phyloP scores from a whole-genome alignment of 2,329 filamentous ascomycete genomes.

The Colletotrichum camelliae region DNA sequence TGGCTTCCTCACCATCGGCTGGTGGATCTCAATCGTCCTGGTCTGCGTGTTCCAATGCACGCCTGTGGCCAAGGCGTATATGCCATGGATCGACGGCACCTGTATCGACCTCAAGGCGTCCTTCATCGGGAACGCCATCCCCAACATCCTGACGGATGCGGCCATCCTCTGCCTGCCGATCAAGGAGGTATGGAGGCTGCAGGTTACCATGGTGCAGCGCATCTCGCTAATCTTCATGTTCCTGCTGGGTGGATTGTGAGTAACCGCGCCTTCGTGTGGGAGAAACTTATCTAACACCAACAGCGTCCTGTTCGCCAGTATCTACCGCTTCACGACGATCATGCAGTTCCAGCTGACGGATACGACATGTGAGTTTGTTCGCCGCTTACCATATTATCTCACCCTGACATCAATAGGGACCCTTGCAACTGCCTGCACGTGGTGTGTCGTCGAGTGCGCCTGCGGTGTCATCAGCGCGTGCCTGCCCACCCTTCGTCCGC shows the following conservation, averaged over 20 bases:
- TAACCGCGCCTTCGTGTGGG: not conserved
- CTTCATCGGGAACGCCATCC: conserved; percentile 49
- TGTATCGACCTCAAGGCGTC: conserved; percentile 44
- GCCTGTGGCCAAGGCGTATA: conserved; percentile 41
- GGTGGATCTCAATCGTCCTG: conserved; percentile 23
- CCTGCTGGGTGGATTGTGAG: conserved; percentile 38
- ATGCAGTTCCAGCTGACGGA: conserved; percentile 32
- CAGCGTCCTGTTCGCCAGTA: conserved; percentile 12
- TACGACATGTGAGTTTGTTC: conserved; percentile 20
- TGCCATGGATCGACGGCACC: conserved; percentile 33
- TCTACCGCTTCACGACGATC: conserved; percentile 33
- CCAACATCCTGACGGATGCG: conserved; percentile 44
- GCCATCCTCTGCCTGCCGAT: conserved; percentile 33
- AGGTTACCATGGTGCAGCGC: conserved; percentile 26
- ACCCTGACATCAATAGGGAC: conserved; percentile 23
- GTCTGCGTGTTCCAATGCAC: conserved; percentile 45
- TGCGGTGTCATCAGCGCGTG: conserved; percentile 46
- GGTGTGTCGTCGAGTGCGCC: conserved; percentile 37
- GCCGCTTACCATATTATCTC: rapidly evolving
- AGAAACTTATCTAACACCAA: not conserved
- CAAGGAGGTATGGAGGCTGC: conserved; percentile 32
- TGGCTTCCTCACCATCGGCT: conserved; percentile 12
- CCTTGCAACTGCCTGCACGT: conserved; percentile 33
- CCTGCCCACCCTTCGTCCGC: conserved; percentile 46
- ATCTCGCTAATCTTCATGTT: conserved; percentile 32